Conservation (phyloP, 768 basidiomycete species). For the Boletellus ananiceps region DNA sequence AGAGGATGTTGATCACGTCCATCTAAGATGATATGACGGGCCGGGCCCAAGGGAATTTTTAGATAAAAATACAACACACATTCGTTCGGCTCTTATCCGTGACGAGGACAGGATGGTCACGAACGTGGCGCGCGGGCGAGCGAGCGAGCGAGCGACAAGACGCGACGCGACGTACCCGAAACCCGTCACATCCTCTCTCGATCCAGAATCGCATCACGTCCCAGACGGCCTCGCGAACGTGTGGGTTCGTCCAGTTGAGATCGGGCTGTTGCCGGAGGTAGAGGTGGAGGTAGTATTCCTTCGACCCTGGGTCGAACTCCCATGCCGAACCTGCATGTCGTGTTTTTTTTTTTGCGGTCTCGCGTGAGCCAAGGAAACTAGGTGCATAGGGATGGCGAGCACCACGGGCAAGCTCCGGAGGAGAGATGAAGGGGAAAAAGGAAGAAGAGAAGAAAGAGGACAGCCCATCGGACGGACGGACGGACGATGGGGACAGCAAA, state of each 20-base stretch:
- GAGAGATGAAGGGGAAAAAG: neutral
- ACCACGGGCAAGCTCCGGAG: conserved; percentile 4
- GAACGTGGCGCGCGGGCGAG: no score
- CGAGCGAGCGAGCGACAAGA: conserved; percentile 13
- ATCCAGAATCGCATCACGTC: conserved; percentile 72
- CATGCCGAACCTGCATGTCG: conserved; percentile 54
- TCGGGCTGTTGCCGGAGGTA: conserved; percentile 68
- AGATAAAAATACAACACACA: no score
- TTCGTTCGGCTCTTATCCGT: conserved; percentile 2
- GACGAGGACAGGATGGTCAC: no score
- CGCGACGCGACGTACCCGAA: conserved; percentile 56
- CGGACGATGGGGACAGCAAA: no score
- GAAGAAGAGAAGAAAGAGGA: no score
- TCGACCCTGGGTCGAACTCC: conserved; percentile 60
- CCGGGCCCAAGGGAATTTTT: no score
- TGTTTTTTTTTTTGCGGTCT: neutral
- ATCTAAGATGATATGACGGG: conserved; percentile 35
- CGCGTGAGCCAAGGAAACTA: neutral
- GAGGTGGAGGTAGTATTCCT: conserved; percentile 72
- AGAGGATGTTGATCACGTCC: conserved; percentile 69
- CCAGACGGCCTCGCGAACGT: conserved; percentile 54
- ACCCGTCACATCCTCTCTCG: conserved; percentile 70
- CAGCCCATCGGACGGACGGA: no score
- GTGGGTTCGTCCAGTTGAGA: conserved; percentile 71
- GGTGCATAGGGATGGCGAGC: no score